phyloP scores from a whole-genome alignment of 768 basidiomycete genomes.

The Phaeotremella fagi region DNA sequence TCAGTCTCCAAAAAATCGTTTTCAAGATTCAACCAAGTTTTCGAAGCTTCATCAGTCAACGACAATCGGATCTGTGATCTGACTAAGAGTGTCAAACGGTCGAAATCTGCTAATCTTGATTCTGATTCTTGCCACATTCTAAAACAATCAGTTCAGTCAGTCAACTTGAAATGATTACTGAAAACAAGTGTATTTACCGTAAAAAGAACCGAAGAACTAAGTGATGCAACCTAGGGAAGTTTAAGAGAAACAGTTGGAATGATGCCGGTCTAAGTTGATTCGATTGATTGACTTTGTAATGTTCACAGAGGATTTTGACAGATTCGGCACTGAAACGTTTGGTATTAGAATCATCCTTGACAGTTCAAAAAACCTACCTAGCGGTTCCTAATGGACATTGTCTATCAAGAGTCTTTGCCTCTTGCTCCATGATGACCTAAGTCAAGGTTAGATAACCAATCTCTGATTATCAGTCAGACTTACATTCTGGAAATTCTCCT shows the following conservation, averaged over 20 bases:
- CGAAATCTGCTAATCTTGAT: conserved; percentile 27
- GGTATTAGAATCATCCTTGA: background rate
- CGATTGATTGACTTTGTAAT: conserved; percentile 37
- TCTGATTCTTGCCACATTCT: conserved; percentile 43
- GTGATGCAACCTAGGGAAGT: conserved; percentile 30
- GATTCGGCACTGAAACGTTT: conserved; percentile 29
- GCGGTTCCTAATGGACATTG: conserved; percentile 37
- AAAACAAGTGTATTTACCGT: conserved; percentile 14
- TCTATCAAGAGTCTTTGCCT: conserved; percentile 20
- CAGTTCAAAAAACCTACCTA: conserved; percentile 14
- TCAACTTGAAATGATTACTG: background rate
- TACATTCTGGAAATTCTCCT: conserved; percentile 37
- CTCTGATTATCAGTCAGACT: background rate
- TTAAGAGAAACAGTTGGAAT: conserved; percentile 36
- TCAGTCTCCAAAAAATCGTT: conserved; percentile 35
- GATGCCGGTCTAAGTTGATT: conserved; percentile 26
- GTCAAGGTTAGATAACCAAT: conserved; percentile 5
- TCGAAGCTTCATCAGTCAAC: conserved; percentile 26
- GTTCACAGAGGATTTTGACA: conserved; percentile 40
- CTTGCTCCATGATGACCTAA: conserved; percentile 36
- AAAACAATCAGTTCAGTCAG: background rate
- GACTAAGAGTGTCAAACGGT: conserved; percentile 28
- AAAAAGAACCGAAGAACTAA: conserved; percentile 39
- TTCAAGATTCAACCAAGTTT: conserved; percentile 39
- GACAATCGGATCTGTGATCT: conserved; percentile 35